phyloP scores from a whole-genome alignment of 129 eudicot genomes.

The Lactuca sativa region DNA sequence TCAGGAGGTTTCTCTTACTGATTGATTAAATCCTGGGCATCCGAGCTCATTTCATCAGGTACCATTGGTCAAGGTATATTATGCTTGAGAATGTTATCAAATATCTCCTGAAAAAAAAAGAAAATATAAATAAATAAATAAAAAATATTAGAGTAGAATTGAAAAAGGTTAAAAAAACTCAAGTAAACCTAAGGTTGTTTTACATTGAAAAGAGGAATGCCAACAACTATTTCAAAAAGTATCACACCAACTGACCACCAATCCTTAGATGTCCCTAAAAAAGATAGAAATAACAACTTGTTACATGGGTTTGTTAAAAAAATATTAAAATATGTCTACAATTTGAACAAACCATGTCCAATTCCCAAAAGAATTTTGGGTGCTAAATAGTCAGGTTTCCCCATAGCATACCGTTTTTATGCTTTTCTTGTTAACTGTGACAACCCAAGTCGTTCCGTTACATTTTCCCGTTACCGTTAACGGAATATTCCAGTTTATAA shows the following conservation, averaged over 20 bases:
- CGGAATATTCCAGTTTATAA: no score
- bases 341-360: constrained; percentile 76
- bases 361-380: constrained; percentile 99
- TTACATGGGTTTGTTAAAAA: constrained; percentile 1
- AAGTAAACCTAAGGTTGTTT: constrained; percentile 90
- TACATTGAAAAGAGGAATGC: constrained; percentile 97
- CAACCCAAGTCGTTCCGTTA: no score
- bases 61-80: constrained; percentile 94
- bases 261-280: constrained; percentile 79
- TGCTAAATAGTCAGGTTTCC: constrained; percentile 98
- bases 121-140: constrained; percentile 19
- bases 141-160: constrained; percentile 11
- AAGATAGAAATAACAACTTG: background rate
- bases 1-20: constrained; percentile 48
- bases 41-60: constrained; percentile 91
- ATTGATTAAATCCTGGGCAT: constrained; percentile 84
- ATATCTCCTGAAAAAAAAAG: constrained; percentile 58
- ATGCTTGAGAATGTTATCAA: constrained; percentile 90
- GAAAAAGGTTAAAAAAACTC: background rate
- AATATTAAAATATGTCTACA: background rate
- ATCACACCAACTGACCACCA: constrained; percentile 99
- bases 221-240: constrained; percentile 87
- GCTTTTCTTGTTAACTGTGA: constrained; percentile 82
- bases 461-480: no score
- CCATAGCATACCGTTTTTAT: constrained; percentile 97